Base-by-base conservation (phyloP, 805 yeast species). In the Metschnikowia amazonensis region DNA sequence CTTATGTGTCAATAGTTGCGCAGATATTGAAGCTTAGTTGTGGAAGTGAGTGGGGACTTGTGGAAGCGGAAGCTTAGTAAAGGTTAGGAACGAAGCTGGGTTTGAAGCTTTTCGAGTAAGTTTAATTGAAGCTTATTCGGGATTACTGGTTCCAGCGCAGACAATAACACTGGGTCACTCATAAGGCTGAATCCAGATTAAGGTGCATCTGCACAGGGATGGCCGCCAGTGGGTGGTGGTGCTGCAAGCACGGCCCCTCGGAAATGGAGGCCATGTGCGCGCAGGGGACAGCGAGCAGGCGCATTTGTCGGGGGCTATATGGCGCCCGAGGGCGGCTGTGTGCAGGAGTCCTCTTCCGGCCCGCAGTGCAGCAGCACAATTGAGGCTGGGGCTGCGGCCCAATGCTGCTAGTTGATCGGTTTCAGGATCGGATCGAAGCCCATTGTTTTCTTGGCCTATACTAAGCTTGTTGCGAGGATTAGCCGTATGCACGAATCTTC, bases 161-260 rank as follows among this genome's bases (percentile, higher is more conserved):
- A 17, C n/a, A 31, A 31, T 17, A 31, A 31, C 34, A 31, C 21
- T 8, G 6, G 29, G 29, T 9, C 29, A 13, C n/a, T n/a, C 29
- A 27, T n/a, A 27, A 27, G 13, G 5, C 29, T 27, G n/a, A 27
- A 27, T 27, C 29, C 37, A 21, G 17, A 34, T 14, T 33, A 34
- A 18, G 27, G 37, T 9, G 20, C 18, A 21, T 25, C 25, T 21
- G 37, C 27, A 34, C 37, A 11, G 20, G 16, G 20, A 10, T 17
- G 37, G 27, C 18, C 27, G n/a, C n/a, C n/a, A n/a, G n/a, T n/a
- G n/a, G n/a, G n/a, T n/a, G 21, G 14, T 16, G 23, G 36, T 33
- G 20, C 37, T 34, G 37, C 37, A 34, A 21, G 37, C 17, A 11
- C 20, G 27, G 37, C 11, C 37, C 37, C 37, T 34, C 37, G 37